Evolutionary conservation across 805 yeast genomes (phyloP).

Genomic region (Debaryomyces castellii): DNA sequence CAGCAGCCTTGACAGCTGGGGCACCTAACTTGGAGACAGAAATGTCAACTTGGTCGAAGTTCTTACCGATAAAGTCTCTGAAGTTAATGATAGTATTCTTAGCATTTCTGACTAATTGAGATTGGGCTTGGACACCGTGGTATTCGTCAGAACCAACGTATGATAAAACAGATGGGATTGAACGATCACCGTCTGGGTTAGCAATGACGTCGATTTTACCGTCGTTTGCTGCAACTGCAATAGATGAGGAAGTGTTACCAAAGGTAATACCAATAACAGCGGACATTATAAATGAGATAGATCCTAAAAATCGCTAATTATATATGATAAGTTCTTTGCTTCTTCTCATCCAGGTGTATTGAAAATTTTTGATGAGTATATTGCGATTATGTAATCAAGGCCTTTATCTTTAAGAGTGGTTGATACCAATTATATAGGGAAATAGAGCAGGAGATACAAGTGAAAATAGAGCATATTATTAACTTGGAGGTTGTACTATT

Average conservation of each 20-base stretch:
- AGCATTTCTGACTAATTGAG: slow-evolving; percentile 90
- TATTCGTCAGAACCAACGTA: slow-evolving; percentile 94
- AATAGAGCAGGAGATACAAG: not conserved
- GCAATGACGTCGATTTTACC: slow-evolving; percentile 97
- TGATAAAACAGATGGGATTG: slow-evolving; percentile 88
- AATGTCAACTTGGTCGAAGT: slow-evolving; percentile 63
- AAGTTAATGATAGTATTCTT: slow-evolving; percentile 83
- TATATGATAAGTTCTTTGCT: not conserved
- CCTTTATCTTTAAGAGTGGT: not conserved
- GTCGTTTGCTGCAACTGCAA: slow-evolving; percentile 81
- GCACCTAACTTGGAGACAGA: slow-evolving; percentile 55
- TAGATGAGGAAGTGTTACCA: slow-evolving; percentile 94
- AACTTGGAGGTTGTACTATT: not conserved
- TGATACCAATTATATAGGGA: not conserved
- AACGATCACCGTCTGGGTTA: slow-evolving; percentile 98
- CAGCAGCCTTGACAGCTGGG: slow-evolving; percentile 49
- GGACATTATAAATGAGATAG: slow-evolving; percentile 25
- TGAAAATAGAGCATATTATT: not conserved
- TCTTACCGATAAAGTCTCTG: slow-evolving; percentile 86
- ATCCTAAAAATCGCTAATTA: not conserved
- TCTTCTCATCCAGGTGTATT: not conserved
- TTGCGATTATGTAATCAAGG: slow-evolving; percentile 4
- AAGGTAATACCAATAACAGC: slow-evolving; percentile 89
- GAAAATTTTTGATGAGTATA: slow-evolving; percentile 8
- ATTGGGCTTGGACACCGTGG: slow-evolving; percentile 95